Conservation (phyloP, 2,329 filamentous ascomycete genomes). For the Fonsecaea nubica region DNA sequence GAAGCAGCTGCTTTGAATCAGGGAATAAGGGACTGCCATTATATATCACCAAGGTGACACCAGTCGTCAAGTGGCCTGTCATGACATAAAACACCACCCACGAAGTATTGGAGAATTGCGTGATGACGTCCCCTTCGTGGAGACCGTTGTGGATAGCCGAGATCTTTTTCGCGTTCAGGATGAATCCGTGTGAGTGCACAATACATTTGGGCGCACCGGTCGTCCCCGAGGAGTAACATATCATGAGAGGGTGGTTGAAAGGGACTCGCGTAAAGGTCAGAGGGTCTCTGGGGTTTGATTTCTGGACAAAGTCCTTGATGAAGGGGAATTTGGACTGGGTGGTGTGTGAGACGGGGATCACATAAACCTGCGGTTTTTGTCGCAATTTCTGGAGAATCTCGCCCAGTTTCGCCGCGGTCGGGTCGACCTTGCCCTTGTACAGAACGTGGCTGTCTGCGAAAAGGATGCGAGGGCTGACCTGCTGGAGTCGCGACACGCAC, state of each 20-base stretch:
- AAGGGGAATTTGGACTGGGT: conserved; percentile 50
- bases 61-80: conserved; percentile 64
- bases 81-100: conserved; percentile 56
- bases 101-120: conserved; percentile 54
- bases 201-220: conserved; percentile 72
- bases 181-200: conserved; percentile 67
- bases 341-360: conserved; percentile 55
- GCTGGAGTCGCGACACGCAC: conserved; percentile 66
- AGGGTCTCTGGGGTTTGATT: neutral
- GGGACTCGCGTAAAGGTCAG: conserved; percentile 62
- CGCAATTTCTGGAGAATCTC: conserved; percentile 37
- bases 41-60: conserved; percentile 70
- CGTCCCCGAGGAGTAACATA: conserved; percentile 52
- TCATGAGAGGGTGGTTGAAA: conserved; percentile 75
- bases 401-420: conserved; percentile 73
- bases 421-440: conserved; percentile 77
- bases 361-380: neutral
- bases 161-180: conserved; percentile 62
- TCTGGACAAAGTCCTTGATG: conserved; percentile 47
- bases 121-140: conserved; percentile 47
- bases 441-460: conserved; percentile 75
- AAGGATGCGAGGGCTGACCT: conserved; percentile 76
- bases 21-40: conserved; percentile 82
- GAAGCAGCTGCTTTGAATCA: conserved; percentile 57
- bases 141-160: conserved; percentile 58